Evolutionary conservation across 768 basidiomycete species (phyloP).

Genomic region (Porpolomopsis calyptriformis): DNA sequence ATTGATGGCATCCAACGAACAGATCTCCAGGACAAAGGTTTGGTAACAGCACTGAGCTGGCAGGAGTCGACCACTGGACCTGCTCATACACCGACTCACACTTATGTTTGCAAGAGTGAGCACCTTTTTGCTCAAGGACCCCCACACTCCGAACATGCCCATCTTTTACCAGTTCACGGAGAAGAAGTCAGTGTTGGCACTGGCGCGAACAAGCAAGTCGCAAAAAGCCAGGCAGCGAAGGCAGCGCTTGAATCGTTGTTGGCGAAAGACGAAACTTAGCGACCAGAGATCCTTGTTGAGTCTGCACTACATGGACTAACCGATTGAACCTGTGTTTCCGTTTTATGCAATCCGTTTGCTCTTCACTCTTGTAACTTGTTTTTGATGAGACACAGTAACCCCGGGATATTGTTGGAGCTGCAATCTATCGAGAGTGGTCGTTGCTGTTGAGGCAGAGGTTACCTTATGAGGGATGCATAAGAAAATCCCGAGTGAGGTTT

Average conservation of each 20-base stretch:
- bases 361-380: too few species aligned
- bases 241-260: slow-evolving; percentile 32
- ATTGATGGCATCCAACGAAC: slow-evolving; percentile 4
- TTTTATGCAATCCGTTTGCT: too few species aligned
- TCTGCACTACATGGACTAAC: too few species aligned
- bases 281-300: neutral
- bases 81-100: slow-evolving; percentile 42
- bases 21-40: slow-evolving; percentile 47
- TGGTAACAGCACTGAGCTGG: slow-evolving; percentile 43
- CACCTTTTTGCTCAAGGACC: slow-evolving; percentile 4
- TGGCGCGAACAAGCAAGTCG: slow-evolving; percentile 42
- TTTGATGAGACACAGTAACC: too few species aligned
- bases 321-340: neutral
- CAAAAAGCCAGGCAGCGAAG: slow-evolving; percentile 37
- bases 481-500: too few species aligned
- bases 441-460: too few species aligned
- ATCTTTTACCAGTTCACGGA: slow-evolving; percentile 36
- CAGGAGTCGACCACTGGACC: slow-evolving; percentile 35
- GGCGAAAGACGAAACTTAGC: slow-evolving; percentile 8
- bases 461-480: too few species aligned
- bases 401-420: too few species aligned
- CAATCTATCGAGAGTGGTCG: too few species aligned
- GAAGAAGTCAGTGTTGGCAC: slow-evolving; percentile 36
- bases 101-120: slow-evolving; percentile 48
- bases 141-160: slow-evolving; percentile 7